These are phyloP conservation scores for Monosiga brevicollis DNA, from an alignment of 78 protist species.

Conservation along the genomic window DNA sequence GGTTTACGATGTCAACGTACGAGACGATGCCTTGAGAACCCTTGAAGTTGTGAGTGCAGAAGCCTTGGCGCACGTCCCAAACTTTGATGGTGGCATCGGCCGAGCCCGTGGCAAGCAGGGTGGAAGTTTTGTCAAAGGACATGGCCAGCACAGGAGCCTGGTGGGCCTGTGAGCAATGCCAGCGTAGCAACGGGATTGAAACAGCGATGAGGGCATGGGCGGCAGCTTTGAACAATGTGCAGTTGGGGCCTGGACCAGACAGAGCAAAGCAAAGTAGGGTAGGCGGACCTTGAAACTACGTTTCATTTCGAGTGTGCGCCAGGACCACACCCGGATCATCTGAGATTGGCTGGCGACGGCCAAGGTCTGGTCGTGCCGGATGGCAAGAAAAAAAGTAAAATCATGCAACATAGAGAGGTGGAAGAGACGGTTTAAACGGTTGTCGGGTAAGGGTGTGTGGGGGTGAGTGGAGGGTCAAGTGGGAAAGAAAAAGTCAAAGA, in stretches of 20 bases:
- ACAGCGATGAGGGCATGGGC: not conserved
- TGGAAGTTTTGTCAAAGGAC: slow-evolving; percentile 31
- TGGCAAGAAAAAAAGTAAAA: no score
- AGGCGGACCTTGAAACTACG: not conserved
- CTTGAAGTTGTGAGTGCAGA: slow-evolving; percentile 45
- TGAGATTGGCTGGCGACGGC: not conserved
- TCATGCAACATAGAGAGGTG: no score
- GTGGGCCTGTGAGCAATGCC: slow-evolving; percentile 16
- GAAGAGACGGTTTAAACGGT: no score
- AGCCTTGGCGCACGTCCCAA: slow-evolving; percentile 51
- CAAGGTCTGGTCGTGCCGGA: no score
- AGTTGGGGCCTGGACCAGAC: not conserved
- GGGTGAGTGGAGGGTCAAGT: no score
- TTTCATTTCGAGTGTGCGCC: not conserved
- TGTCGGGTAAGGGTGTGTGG: no score
- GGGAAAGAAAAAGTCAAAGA: no score
- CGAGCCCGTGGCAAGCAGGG: slow-evolving; percentile 33
- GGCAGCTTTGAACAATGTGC: not conserved
- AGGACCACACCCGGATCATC: not conserved
- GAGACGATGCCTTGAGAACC: no score
- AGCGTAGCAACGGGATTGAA: not conserved
- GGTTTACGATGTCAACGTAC: no score
- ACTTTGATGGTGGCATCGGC: slow-evolving; percentile 35
- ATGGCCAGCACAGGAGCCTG: slow-evolving; percentile 30
- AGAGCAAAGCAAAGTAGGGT: not conserved